Evolutionary conservation across 805 yeast species (phyloP).

Genomic region (Vanderwaltozyma verrucispora): DNA sequence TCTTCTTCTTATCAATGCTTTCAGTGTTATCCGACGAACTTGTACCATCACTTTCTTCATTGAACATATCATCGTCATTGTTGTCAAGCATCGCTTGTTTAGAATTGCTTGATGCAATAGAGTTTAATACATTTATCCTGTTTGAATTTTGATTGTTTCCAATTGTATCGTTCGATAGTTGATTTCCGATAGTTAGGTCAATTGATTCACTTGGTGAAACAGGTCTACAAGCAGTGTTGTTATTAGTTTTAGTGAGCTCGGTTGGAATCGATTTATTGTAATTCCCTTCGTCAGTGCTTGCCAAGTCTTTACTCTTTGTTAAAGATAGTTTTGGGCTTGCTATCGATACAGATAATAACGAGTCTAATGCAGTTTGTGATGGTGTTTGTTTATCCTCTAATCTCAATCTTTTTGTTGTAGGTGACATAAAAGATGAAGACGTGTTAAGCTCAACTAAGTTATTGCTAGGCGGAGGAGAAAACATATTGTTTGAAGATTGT

Average conservation of each 20-base stretch:
- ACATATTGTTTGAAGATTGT: constrained; percentile 6
- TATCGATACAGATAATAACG: constrained; percentile 20
- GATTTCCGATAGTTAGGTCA: too few species aligned
- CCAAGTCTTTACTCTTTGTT: neutral
- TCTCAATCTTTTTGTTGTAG: constrained; percentile 14
- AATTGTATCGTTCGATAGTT: too few species aligned
- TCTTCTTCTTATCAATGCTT: neutral
- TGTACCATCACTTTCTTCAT: neutral
- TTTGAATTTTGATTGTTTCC: too few species aligned
- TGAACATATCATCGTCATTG: too few species aligned
- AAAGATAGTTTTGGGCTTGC: constrained; percentile 13
- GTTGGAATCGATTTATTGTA: neutral
- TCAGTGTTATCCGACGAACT: neutral
- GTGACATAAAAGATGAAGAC: constrained; percentile 3
- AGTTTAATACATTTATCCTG: too few species aligned
- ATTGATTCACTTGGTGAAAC: too few species aligned
- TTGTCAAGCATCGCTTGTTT: too few species aligned
- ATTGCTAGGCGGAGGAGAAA: constrained; percentile 12
- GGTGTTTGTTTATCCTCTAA: constrained; percentile 22
- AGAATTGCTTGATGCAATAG: too few species aligned
- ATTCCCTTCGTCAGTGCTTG: neutral
- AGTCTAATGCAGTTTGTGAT: constrained; percentile 25
- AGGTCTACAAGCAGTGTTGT: too few species aligned
- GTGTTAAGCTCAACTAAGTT: neutral
- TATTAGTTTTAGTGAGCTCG: too few species aligned